Base-by-base conservation (phyloP, 1,139 yeast species). In the Blastobotrys raffinosifermentans region DNA sequence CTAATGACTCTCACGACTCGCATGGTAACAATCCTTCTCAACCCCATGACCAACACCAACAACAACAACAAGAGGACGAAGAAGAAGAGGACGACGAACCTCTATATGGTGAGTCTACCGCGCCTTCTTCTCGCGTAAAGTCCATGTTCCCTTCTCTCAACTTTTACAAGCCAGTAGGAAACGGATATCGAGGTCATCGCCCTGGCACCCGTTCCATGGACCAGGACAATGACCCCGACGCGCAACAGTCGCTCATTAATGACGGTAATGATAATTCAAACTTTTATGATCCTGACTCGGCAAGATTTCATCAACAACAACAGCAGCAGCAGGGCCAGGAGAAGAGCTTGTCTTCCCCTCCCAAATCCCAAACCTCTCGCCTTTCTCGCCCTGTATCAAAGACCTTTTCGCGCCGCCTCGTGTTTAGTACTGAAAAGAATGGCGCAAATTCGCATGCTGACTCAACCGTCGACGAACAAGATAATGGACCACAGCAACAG, bases 341-440 rank as follows among this genome's bases (percentile, higher is more conserved):
- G n/a, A n/a, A n/a, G n/a, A 37, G 42, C 16, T 23, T 43, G 37
- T 41, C 44, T 3, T 34, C 42, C 13, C 46, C 46, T 8, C 44
- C 40, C 26, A 34, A 33, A 31, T 37, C 42, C 19, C 20, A 37
- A 21, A 35, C 27, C 17, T 18, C 31, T 15, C 22, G 15, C 16
- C 32, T 43, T 30, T 35, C 37, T 8, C 38, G 40, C 35, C 25
- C 42, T 35, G 39, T 51, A 2, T 49, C 54, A 4, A 40, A 46
- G 38, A 46, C 50, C 11, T 49, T 50, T 31, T 48, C 52, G 19
- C 49, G 48, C 35, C 41, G 44, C 31, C 38, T 48, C 7, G 49
- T 48, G 20, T 49, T 49, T 18, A 44, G 32, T n/a, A n/a, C n/a
- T n/a, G n/a, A n/a, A n/a, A n/a, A n/a, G n/a, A n/a, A n/a, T n/a